Evolutionary conservation across 768 basidiomycete species (phyloP), one percentile per base, ranked within the genome.

Genomic region (Russula sp.): DNA sequence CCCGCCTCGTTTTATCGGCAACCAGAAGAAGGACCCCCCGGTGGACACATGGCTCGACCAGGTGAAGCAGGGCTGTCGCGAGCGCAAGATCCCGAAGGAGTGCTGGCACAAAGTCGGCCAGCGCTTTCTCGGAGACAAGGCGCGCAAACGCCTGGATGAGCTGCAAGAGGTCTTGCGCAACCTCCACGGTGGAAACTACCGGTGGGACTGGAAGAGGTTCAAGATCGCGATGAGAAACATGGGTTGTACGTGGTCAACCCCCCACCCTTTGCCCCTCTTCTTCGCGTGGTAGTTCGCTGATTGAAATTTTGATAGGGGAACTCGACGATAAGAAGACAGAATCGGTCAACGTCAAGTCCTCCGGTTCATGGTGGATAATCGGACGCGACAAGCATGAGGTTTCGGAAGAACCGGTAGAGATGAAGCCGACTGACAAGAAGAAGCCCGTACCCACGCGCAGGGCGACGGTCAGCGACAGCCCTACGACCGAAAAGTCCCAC

Each of bases 181-280:
- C 70, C 81, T 91, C 66, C 82, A 90, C 64, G 89, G 87, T 11
- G 87, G 87, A 14, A 85, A 83, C 68, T 91, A 91, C 70, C 78
- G 83, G 55, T 91, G 89, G 89, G 86, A 81, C 65, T 91, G 89
- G 89, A 88, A 89, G 76, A 88, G 84, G 68, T 91, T 87, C 76
- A 84, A 80, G 74, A 77, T 87, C 57, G 89, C 89, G 4, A 85
- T 91, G 83, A 75, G 79, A 62, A 91, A 84, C 72, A 88, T 91
- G 87, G 87, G 88, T 50, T 91, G 89, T 91, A 69, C 72, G 89
- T 80, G 35, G 35, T 47, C 66, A 40, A 22, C 32, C 20, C 63
- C 22, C 5, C 40, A 27, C 42, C 8, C 16, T 39, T 45, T 20
- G 27, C 27, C 32, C 50, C 51, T 22, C 57, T 42, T 35, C 22